These are phyloP conservation scores for Vicia faba DNA, from an alignment of 306 rosid species.

Conservation along the genomic window DNA sequence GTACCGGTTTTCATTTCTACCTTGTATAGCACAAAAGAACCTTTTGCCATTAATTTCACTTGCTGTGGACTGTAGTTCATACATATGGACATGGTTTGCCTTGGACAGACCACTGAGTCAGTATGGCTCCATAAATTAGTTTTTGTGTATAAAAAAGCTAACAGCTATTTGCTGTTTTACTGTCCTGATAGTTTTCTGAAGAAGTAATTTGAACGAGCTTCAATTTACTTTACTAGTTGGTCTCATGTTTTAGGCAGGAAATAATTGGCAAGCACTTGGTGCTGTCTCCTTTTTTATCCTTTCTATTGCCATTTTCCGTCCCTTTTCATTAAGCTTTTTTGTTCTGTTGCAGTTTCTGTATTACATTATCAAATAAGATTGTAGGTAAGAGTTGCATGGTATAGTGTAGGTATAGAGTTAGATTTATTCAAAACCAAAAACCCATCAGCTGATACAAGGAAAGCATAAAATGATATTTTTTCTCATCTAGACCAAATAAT, in stretches of 20 bases:
- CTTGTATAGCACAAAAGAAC: slow-evolving; percentile 27
- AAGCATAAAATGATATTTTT: slow-evolving; percentile 18
- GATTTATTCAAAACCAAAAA: slow-evolving; percentile 22
- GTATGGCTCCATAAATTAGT: too few species aligned
- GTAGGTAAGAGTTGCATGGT: slow-evolving; percentile 34
- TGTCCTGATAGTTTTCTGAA: slow-evolving; percentile 19
- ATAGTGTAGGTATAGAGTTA: slow-evolving; percentile 19
- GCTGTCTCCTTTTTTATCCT: slow-evolving; percentile 17
- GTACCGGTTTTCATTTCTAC: slow-evolving; percentile 23
- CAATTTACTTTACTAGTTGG: slow-evolving; percentile 23
- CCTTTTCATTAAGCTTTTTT: slow-evolving; percentile 12
- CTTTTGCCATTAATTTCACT: slow-evolving; percentile 32
- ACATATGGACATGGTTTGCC: slow-evolving; percentile 38
- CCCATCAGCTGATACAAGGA: slow-evolving; percentile 17
- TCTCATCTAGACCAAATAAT: not conserved
- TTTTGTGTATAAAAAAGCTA: slow-evolving; percentile 24
- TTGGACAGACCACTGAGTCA: slow-evolving; percentile 35
- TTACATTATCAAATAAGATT: slow-evolving; percentile 26
- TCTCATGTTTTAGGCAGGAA: slow-evolving; percentile 10
- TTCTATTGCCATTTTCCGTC: not conserved
- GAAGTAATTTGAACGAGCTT: slow-evolving; percentile 30
- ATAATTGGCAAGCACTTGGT: slow-evolving; percentile 26
- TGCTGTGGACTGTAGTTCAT: slow-evolving; percentile 25
- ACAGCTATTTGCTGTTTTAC: slow-evolving; percentile 24
- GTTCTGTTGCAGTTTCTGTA: slow-evolving; percentile 29